These are phyloP conservation scores for Fusarium nurragi DNA, from an alignment of 2,329 filamentous ascomycete species.

Conservation along the genomic window DNA sequence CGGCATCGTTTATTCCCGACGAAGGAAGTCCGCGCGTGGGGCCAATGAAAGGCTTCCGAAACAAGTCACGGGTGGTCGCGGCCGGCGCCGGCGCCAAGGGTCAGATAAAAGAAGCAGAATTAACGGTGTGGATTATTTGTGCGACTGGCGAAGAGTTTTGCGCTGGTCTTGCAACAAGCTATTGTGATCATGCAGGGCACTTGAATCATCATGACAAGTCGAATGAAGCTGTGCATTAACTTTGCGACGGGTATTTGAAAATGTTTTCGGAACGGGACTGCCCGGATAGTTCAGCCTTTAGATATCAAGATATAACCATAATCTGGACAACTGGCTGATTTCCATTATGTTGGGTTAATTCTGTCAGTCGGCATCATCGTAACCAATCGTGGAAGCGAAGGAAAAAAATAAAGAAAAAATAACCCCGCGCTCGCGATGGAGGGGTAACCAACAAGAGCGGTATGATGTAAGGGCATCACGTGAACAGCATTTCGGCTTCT, in stretches of 20 bases:
- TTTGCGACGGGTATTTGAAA: not conserved
- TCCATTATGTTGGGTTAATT: slow-evolving; percentile 1
- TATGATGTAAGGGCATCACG: slow-evolving; percentile 37
- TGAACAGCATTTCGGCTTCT: not conserved
- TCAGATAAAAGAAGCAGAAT: slow-evolving; percentile 32
- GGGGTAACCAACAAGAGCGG: slow-evolving; percentile 30
- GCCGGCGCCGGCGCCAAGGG: slow-evolving; percentile 3
- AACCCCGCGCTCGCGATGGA: slow-evolving; percentile 35
- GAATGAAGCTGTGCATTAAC: not conserved
- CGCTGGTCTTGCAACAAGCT: not conserved
- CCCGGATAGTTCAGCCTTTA: not conserved
- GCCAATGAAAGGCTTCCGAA: slow-evolving; percentile 21
- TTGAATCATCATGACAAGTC: not conserved
- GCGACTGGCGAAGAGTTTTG: not conserved
- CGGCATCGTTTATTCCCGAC: slow-evolving; percentile 21
- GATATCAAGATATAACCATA: not conserved
- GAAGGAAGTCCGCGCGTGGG: slow-evolving; percentile 22
- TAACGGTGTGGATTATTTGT: not conserved
- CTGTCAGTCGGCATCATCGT: slow-evolving; percentile 2
- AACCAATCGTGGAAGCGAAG: not conserved
- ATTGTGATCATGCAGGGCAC: not conserved
- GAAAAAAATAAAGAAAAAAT: slow-evolving; percentile 5
- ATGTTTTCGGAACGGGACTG: not conserved
- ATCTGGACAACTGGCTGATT: not conserved
- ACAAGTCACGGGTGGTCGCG: slow-evolving; percentile 23